Evolutionary conservation across 2,329 filamentous ascomycete species (phyloP).

Genomic region (Colletotrichum sp.): DNA sequence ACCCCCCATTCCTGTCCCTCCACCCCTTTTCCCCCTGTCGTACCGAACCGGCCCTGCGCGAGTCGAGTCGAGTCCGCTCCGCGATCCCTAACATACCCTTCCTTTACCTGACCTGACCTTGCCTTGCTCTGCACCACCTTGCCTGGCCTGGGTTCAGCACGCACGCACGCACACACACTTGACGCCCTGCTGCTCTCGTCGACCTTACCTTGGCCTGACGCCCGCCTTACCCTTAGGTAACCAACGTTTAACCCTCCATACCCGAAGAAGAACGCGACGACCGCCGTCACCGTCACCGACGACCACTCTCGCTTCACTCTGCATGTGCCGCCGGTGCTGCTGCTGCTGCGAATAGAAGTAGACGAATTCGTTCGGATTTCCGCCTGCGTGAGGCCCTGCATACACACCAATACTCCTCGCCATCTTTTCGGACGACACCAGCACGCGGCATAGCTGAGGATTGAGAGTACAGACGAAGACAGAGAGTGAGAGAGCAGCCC

Average conservation of each 20-base stretch:
- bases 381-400: neutral
- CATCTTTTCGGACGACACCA: neutral
- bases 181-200: neutral
- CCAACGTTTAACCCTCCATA: neutral
- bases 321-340: neutral
- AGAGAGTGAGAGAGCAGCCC: neutral
- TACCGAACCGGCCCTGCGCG: neutral
- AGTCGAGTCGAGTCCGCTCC: conserved; percentile 5
- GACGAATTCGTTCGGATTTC: neutral
- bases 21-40: conserved; percentile 1
- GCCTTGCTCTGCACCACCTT: neutral
- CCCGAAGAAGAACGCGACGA: conserved; percentile 1
- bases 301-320: neutral
- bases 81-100: conserved; percentile 16
- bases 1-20: neutral
- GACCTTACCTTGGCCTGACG: neutral
- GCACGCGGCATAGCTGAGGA: neutral
- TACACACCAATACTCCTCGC: neutral
- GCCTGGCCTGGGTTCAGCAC: neutral
- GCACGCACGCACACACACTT: neutral
- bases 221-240: neutral
- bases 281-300: neutral
- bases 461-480: neutral
- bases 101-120: neutral
- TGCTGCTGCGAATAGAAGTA: neutral